A percentile compares a stretch with the other conserved stretches of the same genome.
Evolutionary conservation across 2,329 filamentous ascomycete species (phyloP).

Genomic region (Clarireedia hainanense): DNA sequence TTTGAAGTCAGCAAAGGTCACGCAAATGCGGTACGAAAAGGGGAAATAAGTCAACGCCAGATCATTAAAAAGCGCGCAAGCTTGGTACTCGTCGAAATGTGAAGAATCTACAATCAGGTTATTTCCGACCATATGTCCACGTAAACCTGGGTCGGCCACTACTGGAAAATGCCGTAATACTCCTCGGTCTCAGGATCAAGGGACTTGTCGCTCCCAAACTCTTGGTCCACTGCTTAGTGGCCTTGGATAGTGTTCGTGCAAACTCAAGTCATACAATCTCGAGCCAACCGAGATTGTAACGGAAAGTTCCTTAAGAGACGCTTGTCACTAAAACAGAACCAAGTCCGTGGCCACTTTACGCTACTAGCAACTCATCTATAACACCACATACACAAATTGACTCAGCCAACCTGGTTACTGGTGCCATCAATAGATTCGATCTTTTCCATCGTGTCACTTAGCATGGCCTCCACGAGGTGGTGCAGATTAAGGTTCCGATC

Average conservation of each 20-base stretch:
- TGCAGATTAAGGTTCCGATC: background rate
- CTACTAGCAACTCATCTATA: background rate
- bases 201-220: background rate
- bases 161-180: background rate
- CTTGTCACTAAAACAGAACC: background rate
- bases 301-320: background rate
- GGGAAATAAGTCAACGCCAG: background rate
- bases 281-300: background rate
- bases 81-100: background rate
- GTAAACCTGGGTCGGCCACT: background rate
- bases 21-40: background rate
- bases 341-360: background rate
- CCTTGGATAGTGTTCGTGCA: background rate
- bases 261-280: background rate
- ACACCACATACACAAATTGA: background rate
- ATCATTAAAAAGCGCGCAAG: background rate
- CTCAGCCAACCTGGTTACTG: background rate
- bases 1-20: constrained; percentile 14
- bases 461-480: background rate
- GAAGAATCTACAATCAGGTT: background rate
- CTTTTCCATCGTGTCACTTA: background rate
- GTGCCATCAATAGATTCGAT: background rate
- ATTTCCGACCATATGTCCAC: background rate
- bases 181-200: background rate
- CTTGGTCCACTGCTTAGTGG: background rate